Conservation (phyloP, 805 yeast species). For the Wickerhamiella cacticola region DNA sequence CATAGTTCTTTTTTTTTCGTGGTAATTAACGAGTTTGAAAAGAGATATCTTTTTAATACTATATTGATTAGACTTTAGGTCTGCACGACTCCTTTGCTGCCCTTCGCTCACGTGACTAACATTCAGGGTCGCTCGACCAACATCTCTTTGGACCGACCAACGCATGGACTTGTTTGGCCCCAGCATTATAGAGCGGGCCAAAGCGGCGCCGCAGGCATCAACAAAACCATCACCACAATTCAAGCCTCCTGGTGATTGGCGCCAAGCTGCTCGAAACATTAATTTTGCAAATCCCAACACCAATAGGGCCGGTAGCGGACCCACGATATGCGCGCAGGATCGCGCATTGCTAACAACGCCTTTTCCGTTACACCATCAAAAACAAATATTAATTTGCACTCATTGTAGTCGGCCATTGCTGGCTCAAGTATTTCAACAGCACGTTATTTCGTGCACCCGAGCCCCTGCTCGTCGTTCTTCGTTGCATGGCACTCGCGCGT, state of each 20-base stretch:
- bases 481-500: constrained; percentile 5
- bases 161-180: constrained; percentile 9
- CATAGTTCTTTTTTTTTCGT: too few relatives aligned
- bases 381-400: constrained; percentile 24
- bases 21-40: too few relatives aligned
- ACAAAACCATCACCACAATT: background rate
- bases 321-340: constrained; percentile 20
- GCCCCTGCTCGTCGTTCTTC: constrained; percentile 10
- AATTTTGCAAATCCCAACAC: constrained; percentile 8
- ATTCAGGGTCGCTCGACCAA: background rate
- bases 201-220: background rate
- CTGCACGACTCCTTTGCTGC: background rate
- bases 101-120: background rate
- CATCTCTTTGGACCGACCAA: constrained; percentile 1
- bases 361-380: constrained; percentile 23
- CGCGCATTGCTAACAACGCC: constrained; percentile 20
- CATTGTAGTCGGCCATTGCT: constrained; percentile 26
- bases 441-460: constrained; percentile 17
- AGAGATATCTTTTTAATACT: too few relatives aligned
- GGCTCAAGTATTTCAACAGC: constrained; percentile 19
- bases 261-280: constrained; percentile 18
- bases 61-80: too few relatives aligned
- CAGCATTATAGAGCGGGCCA: constrained; percentile 2
- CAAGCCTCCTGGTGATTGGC: constrained; percentile 15
- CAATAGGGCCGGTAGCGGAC: constrained; percentile 10